Evolutionary conservation across 2,329 filamentous ascomycete genomes (phyloP).

Genomic region (Beauveria asiatica): DNA sequence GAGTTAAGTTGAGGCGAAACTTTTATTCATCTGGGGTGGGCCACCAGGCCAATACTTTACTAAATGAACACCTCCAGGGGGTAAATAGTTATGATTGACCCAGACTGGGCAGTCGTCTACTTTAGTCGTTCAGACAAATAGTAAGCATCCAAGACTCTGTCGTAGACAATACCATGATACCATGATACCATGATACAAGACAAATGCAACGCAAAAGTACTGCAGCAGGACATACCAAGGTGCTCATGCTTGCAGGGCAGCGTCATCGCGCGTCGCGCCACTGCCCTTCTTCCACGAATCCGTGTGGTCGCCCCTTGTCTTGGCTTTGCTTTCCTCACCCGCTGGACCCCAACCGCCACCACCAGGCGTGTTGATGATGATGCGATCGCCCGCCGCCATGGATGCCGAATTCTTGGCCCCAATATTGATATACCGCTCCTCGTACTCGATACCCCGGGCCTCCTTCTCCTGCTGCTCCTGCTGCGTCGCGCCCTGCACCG

Average conservation of each 20-base stretch:
- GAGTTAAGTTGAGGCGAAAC: no score
- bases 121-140: no score
- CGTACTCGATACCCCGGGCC: slow-evolving; percentile 34
- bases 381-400: slow-evolving; percentile 68
- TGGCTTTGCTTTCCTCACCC: slow-evolving; percentile 47
- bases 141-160: neutral
- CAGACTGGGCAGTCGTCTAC: no score
- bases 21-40: no score
- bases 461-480: slow-evolving; percentile 20
- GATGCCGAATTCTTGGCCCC: slow-evolving; percentile 72
- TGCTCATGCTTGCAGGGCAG: slow-evolving; percentile 45
- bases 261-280: slow-evolving; percentile 47
- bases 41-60: no score
- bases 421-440: slow-evolving; percentile 59
- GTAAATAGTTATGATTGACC: no score
- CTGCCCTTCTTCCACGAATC: slow-evolving; percentile 48
- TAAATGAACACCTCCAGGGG: no score
- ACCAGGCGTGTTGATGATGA: slow-evolving; percentile 70
- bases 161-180: no score
- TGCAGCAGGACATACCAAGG: neutral
- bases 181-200: neutral
- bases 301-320: slow-evolving; percentile 44
- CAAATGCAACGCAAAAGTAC: neutral
- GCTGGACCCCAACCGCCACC: slow-evolving; percentile 67
- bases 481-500: slow-evolving; percentile 24